Percentiles rank a stretch among this genome's conserved stretches.
Evolutionary conservation across 352 stramenopile species (phyloP).

Genomic region (Phytophthora hybrid): DNA sequence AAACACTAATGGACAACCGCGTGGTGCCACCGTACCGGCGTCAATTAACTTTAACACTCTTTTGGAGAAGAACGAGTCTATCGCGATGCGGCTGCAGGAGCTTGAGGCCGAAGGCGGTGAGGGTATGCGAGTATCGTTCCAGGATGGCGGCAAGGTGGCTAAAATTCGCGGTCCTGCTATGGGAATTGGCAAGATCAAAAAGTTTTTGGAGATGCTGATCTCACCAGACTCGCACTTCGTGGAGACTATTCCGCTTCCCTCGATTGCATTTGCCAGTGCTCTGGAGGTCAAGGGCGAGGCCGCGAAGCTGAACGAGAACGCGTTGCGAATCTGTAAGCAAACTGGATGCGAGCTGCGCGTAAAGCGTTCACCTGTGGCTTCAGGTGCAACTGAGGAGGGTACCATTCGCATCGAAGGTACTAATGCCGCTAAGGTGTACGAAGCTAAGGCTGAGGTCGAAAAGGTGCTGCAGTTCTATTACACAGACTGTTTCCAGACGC

Average conservation of each 20-base stretch:
- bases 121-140: conserved; percentile 67
- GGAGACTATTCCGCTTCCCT: conserved; percentile 68
- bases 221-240: conserved; percentile 65
- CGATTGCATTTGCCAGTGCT: conserved; percentile 57
- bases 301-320: conserved; percentile 76
- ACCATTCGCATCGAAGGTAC: conserved; percentile 74
- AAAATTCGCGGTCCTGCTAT: conserved; percentile 77
- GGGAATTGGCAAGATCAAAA: conserved; percentile 76
- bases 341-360: conserved; percentile 81
- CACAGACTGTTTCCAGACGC: conserved; percentile 57
- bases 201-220: conserved; percentile 81
- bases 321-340: conserved; percentile 74
- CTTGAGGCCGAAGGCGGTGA: conserved; percentile 78
- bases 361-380: conserved; percentile 43
- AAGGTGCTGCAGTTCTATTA: conserved; percentile 87
- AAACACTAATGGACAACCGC: conserved; percentile 22
- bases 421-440: conserved; percentile 70
- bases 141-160: conserved; percentile 72
- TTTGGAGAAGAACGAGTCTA: conserved; percentile 60
- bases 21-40: conserved; percentile 19
- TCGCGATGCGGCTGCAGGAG: conserved; percentile 71
- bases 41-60: conserved; percentile 64
- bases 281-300: conserved; percentile 55
- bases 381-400: conserved; percentile 39
- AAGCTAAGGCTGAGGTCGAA: conserved; percentile 76